Conservation (phyloP, 2,329 filamentous ascomycete genomes). For the Aspergillus puulaauensis region DNA sequence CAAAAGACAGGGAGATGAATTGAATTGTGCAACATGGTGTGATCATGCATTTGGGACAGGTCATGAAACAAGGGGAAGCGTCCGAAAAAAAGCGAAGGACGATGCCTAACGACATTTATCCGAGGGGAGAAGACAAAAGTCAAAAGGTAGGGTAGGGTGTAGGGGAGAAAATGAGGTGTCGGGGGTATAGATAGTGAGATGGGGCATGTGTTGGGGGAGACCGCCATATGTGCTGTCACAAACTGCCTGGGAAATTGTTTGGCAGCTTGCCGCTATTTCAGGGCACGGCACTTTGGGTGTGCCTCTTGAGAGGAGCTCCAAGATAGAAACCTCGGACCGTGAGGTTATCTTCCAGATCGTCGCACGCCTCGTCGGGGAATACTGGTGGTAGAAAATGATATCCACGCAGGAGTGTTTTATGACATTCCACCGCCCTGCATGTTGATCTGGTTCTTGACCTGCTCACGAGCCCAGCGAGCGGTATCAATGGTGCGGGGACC, state of each 20-base stretch:
- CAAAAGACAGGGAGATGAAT: conserved; percentile 10
- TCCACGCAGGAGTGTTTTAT: conserved; percentile 23
- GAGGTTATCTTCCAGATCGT: conserved; percentile 20
- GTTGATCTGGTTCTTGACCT: conserved; percentile 81
- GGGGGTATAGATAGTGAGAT: conserved; percentile 4
- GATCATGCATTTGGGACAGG: conserved; percentile 19
- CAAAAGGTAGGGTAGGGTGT: neutral
- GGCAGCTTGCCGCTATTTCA: conserved; percentile 9
- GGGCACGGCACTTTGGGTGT: conserved; percentile 15
- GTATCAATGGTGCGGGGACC: conserved; percentile 83
- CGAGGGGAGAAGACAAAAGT: conserved; percentile 6
- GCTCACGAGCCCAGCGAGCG: conserved; percentile 94
- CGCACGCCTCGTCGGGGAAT: neutral
- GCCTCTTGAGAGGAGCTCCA: conserved; percentile 10
- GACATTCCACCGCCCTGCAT: conserved; percentile 40
- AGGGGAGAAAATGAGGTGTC: neutral
- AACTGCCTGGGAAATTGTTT: neutral
- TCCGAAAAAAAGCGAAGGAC: conserved; percentile 20
- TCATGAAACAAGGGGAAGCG: conserved; percentile 19
- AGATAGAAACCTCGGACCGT: conserved; percentile 9
- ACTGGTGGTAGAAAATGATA: conserved; percentile 14
- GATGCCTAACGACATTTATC: conserved; percentile 3
- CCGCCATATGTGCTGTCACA: neutral
- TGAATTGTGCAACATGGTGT: conserved; percentile 15
- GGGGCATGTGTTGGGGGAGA: neutral